phyloP scores from a whole-genome alignment of 257 asterid species.

The Catharanthus roseus region DNA sequence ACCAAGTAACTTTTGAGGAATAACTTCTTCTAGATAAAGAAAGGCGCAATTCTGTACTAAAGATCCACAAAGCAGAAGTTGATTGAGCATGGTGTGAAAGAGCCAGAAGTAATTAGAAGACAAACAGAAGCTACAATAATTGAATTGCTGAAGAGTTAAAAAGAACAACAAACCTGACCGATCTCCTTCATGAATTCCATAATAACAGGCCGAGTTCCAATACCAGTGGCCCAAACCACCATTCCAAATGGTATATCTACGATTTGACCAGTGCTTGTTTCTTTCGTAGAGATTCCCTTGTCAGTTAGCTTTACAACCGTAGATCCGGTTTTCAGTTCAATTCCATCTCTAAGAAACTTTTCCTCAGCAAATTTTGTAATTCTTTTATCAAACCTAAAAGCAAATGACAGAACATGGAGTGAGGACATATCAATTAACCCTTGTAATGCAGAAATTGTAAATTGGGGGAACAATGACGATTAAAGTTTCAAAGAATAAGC shows the following conservation, averaged over 20 bases:
- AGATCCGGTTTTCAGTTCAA: conserved; percentile 70
- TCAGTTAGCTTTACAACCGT: conserved; percentile 81
- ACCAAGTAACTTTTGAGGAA: conserved; percentile 3
- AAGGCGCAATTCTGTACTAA: not conserved
- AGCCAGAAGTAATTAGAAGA: not conserved
- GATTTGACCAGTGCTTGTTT: conserved; percentile 40
- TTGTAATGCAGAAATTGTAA: not conserved
- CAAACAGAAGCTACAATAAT: not conserved
- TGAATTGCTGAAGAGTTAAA: conserved; percentile 7
- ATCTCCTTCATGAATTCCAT: conserved; percentile 95
- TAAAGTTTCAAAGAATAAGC: not conserved
- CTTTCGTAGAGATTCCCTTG: conserved; percentile 65
- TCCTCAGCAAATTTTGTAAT: conserved; percentile 81
- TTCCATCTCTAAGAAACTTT: conserved; percentile 75
- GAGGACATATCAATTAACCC: conserved; percentile 2
- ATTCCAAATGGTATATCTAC: conserved; percentile 74
- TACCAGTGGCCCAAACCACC: conserved; percentile 98
- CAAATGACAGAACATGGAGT: not conserved
- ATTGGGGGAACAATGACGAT: not conserved
- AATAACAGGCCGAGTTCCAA: conserved; percentile 84
- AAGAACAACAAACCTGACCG: conserved; percentile 61
- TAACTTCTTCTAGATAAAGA: not conserved
- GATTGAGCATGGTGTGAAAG: not conserved
- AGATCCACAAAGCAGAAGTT: not conserved
- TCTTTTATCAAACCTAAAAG: conserved; percentile 83